Evolutionary conservation across 768 basidiomycete species (phyloP).

Genomic region (Lepiota brunneoincarnata): DNA sequence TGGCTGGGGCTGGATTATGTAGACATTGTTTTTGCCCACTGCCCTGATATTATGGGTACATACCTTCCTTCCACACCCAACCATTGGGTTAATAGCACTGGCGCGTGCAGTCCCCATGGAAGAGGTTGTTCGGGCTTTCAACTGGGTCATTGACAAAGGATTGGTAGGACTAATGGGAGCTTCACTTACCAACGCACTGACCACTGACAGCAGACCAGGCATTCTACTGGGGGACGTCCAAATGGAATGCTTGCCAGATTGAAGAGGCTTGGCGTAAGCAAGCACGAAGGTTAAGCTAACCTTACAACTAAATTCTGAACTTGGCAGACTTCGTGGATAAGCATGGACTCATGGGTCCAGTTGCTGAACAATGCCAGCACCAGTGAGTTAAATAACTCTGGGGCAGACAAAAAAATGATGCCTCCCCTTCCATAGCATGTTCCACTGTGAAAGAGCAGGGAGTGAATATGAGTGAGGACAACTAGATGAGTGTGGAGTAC

Average conservation of each 20-base stretch:
- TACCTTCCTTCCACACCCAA: not conserved
- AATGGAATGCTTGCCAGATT: slow-evolving; percentile 75
- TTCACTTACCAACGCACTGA: not conserved
- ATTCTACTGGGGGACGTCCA: slow-evolving; percentile 71
- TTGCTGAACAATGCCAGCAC: slow-evolving; percentile 75
- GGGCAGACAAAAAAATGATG: not conserved
- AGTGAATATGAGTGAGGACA: too few relatives aligned
- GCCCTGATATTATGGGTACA: slow-evolving; percentile 50
- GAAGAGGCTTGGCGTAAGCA: too few relatives aligned
- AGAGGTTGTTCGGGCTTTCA: slow-evolving; percentile 74
- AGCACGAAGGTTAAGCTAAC: not conserved
- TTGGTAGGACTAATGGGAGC: slow-evolving; percentile 44
- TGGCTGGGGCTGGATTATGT: slow-evolving; percentile 71
- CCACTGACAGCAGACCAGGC: slow-evolving; percentile 31
- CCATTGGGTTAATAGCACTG: not conserved
- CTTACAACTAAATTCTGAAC: not conserved
- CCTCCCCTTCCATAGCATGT: slow-evolving; percentile 46
- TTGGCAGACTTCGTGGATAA: slow-evolving; percentile 61
- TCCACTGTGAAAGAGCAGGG: slow-evolving; percentile 76
- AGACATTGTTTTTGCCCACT: slow-evolving; percentile 66
- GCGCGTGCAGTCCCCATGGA: slow-evolving; percentile 49
- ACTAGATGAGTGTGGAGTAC: slow-evolving; percentile 20
- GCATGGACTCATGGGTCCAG: slow-evolving; percentile 63
- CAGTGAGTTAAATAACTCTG: slow-evolving; percentile 44
- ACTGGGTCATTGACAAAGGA: slow-evolving; percentile 64